Evolutionary conservation across 768 basidiomycete genomes (phyloP).

Genomic region (Suillus weaverae): DNA sequence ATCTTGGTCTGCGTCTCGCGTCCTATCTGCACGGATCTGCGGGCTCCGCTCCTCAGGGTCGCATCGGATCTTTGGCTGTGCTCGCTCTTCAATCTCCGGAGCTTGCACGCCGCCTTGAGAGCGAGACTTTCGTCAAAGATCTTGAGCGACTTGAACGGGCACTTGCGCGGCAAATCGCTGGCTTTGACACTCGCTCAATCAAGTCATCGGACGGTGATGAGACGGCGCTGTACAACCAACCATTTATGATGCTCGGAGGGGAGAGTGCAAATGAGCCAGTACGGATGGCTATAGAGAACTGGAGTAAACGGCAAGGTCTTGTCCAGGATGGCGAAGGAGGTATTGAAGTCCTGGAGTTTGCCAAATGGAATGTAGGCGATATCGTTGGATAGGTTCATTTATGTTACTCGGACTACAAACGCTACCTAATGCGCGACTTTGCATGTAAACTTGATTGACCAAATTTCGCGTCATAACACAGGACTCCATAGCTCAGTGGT

Average conservation of each 20-base stretch:
- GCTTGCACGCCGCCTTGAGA: slow-evolving; percentile 44
- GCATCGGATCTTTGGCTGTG: slow-evolving; percentile 58
- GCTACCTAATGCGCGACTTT: neutral
- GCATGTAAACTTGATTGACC: neutral
- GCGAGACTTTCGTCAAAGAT: slow-evolving; percentile 53
- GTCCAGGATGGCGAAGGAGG: slow-evolving; percentile 30
- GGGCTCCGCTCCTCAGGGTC: slow-evolving; percentile 50
- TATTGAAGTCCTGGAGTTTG: slow-evolving; percentile 49
- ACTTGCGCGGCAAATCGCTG: slow-evolving; percentile 82
- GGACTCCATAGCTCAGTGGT: slow-evolving; percentile 46
- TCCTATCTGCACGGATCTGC: slow-evolving; percentile 63
- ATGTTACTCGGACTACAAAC: neutral
- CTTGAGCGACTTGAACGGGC: slow-evolving; percentile 67
- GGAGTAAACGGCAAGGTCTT: slow-evolving; percentile 54
- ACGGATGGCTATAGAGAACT: slow-evolving; percentile 41
- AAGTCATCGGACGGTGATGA: slow-evolving; percentile 38
- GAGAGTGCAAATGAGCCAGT: slow-evolving; percentile 39
- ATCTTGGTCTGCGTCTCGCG: slow-evolving; percentile 47
- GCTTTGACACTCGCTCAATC: slow-evolving; percentile 68
- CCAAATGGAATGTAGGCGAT: slow-evolving; percentile 67
- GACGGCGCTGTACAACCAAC: slow-evolving; percentile 67
- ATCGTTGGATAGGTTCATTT: slow-evolving; percentile 12
- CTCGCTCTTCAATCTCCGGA: slow-evolving; percentile 51
- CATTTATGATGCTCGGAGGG: slow-evolving; percentile 74
- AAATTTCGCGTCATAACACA: too few relatives aligned